phyloP scores from a whole-genome alignment of 2,329 filamentous ascomycete genomes.

The Fusarium gaditjirri region DNA sequence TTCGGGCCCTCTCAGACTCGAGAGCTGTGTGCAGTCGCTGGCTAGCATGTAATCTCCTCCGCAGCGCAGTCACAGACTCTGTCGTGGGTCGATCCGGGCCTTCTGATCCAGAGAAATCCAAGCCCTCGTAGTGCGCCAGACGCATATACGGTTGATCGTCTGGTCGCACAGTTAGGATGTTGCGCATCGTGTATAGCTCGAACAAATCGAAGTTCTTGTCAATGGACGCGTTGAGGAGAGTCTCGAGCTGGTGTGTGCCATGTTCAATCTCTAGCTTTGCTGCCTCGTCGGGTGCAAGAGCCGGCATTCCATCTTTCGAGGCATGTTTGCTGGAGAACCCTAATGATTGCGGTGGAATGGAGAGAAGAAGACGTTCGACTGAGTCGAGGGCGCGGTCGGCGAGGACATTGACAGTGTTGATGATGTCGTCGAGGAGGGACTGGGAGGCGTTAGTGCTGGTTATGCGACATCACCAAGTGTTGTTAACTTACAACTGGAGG shows the following conservation, averaged over 20 bases:
- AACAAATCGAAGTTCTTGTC: slow-evolving; percentile 88
- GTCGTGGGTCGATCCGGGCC: slow-evolving; percentile 61
- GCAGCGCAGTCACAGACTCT: slow-evolving; percentile 76
- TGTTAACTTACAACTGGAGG: slow-evolving; percentile 79
- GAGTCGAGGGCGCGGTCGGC: slow-evolving; percentile 90
- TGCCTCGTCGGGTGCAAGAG: slow-evolving; percentile 54
- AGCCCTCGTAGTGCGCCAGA: slow-evolving; percentile 83
- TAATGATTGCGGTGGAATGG: slow-evolving; percentile 77
- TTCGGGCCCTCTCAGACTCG: slow-evolving; percentile 74
- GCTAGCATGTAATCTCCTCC: slow-evolving; percentile 81
- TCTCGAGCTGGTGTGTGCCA: slow-evolving; percentile 86
- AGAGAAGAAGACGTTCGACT: slow-evolving; percentile 83
- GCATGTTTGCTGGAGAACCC: slow-evolving; percentile 74
- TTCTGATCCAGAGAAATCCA: slow-evolving; percentile 56
- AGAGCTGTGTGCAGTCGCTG: slow-evolving; percentile 77
- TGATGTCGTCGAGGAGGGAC: slow-evolving; percentile 97
- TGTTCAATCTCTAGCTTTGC: slow-evolving; percentile 80
- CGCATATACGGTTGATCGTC: slow-evolving; percentile 82
- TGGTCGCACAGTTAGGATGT: slow-evolving; percentile 76
- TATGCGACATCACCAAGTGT: not conserved
- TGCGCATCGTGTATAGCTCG: slow-evolving; percentile 90
- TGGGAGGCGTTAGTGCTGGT: slow-evolving; percentile 50
- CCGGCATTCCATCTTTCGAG: slow-evolving; percentile 50
- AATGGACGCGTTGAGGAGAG: slow-evolving; percentile 80
- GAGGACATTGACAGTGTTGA: slow-evolving; percentile 94